phyloP scores from a whole-genome alignment of 805 yeast species.

The Saccharomyces cerevisiae region DNA sequence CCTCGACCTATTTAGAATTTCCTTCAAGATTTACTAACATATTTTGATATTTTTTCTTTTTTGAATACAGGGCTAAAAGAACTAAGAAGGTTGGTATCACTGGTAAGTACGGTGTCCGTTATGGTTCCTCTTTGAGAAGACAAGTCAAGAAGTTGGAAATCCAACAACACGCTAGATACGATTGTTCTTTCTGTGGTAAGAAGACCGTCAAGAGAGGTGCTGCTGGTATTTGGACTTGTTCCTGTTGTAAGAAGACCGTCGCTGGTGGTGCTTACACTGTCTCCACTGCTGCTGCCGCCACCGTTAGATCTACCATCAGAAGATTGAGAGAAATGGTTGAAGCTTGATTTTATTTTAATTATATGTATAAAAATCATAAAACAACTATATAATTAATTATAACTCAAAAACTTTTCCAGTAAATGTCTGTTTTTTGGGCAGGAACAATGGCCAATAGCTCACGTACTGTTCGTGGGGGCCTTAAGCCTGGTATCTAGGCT shows the following conservation, averaged over 20 bases:
- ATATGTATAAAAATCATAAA: background rate
- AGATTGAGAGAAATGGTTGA: slow-evolving; percentile 99
- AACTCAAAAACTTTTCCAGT: background rate
- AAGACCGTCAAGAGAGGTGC: slow-evolving; percentile 92
- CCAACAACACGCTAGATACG: slow-evolving; percentile 95
- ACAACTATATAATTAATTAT: background rate
- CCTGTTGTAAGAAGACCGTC: slow-evolving; percentile 84
- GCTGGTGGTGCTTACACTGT: slow-evolving; percentile 99
- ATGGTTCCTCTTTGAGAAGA: slow-evolving; percentile 98
- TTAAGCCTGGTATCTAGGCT: no score
- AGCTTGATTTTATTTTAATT: slow-evolving; percentile 49
- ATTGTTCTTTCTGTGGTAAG: slow-evolving; percentile 98
- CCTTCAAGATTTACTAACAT: background rate
- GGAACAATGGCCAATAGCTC: no score
- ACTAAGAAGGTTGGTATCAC: slow-evolving; percentile 99
- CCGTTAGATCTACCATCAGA: slow-evolving; percentile 98
- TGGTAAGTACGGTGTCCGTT: slow-evolving; percentile 99
- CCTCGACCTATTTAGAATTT: background rate
- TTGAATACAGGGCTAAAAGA: slow-evolving; percentile 82
- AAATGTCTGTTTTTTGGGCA: background rate
- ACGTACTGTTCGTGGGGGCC: background rate
- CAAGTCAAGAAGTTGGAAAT: slow-evolving; percentile 96
- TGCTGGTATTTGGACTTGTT: slow-evolving; percentile 95
- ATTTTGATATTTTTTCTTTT: background rate
- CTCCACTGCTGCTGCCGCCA: slow-evolving; percentile 97